Conservation (phyloP, 306 rosid species). For the Gynostemma pentaphyllum region DNA sequence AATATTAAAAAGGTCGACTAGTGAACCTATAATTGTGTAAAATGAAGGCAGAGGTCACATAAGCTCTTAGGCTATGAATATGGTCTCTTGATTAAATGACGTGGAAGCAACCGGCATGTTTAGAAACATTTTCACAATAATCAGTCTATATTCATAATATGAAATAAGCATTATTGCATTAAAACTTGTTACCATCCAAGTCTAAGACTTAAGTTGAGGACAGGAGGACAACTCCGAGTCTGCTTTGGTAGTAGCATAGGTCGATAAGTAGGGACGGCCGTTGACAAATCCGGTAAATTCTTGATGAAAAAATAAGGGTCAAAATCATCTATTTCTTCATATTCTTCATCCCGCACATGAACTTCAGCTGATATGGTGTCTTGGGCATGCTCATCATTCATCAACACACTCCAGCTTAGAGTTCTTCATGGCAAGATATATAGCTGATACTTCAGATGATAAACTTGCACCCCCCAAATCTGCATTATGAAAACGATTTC, state of each 20-base stretch:
- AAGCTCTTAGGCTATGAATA: neutral
- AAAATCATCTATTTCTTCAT: constrained; percentile 75
- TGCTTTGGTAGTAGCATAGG: constrained; percentile 80
- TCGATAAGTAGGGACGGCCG: constrained; percentile 90
- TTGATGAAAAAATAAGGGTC: constrained; percentile 93
- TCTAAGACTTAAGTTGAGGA: constrained; percentile 87
- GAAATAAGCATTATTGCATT: neutral
- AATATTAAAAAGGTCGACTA: too few species aligned
- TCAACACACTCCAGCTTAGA: constrained; percentile 90
- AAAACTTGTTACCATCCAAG: constrained; percentile 72
- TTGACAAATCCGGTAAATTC: constrained; percentile 76
- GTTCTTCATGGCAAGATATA: constrained; percentile 71
- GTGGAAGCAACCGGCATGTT: neutral
- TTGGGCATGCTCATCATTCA: constrained; percentile 81
- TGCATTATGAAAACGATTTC: constrained; percentile 28
- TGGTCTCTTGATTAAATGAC: neutral
- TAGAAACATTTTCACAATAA: neutral
- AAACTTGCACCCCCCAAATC: constrained; percentile 51
- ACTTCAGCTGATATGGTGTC: constrained; percentile 70
- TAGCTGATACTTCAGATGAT: constrained; percentile 69
- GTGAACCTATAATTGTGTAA: neutral
- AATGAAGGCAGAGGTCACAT: neutral
- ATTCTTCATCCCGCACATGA: constrained; percentile 62
- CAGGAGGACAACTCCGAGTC: constrained; percentile 95
- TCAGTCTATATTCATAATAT: neutral